Base-by-base conservation (phyloP, 306 rosid genomes). In the Vigna nakashimae region DNA sequence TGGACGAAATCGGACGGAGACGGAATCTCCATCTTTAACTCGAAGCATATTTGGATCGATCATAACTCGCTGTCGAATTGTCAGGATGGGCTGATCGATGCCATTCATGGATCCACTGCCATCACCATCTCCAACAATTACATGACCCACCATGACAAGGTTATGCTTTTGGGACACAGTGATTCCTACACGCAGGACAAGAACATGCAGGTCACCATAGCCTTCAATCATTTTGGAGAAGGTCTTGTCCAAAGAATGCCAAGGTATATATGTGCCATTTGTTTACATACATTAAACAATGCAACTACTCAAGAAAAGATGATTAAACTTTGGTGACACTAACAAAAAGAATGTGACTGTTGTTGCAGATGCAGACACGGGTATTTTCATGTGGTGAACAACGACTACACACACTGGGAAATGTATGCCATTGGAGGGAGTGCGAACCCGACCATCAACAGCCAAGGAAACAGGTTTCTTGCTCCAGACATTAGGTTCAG, bases 341-440 rank as follows among this genome's bases (percentile, higher is more conserved):
- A 63, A 58, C n/a, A 12, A 26, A 12, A 58, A 1, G 9, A 12
- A 58, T 58, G 17, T 58, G 1, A 58, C 6, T 28, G 12, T 57
- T 13, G 30, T 14, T 80, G 77, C 88, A 93, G 98, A 86, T 91
- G 98, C 76, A 86, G 97, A 62, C 96, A 87, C 69, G 98, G 97
- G 2, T 91, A 88, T 65, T 91, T 91, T 58, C 97, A 93, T 58
- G 98, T 93, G 83, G 98, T 91, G 88, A 93, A 93, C 91, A 91
- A 93, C 62, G 97, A 93, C 82, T 91, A 91, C 66, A 93, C 98
- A 0, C 97, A 93, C 40, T 93, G 98, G 97, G 98, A 93, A 81
- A 93, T 93, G 98, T 93, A 93, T 14, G 98, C 98, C 1, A 90
- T 93, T 42, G 98, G 98, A 2, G 98, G 98, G 63, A 93, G 98